Percentiles rank a stretch among this genome's conserved stretches.
Evolutionary conservation across 306 rosid species (phyloP).

Genomic region (Dryas drummondii): DNA sequence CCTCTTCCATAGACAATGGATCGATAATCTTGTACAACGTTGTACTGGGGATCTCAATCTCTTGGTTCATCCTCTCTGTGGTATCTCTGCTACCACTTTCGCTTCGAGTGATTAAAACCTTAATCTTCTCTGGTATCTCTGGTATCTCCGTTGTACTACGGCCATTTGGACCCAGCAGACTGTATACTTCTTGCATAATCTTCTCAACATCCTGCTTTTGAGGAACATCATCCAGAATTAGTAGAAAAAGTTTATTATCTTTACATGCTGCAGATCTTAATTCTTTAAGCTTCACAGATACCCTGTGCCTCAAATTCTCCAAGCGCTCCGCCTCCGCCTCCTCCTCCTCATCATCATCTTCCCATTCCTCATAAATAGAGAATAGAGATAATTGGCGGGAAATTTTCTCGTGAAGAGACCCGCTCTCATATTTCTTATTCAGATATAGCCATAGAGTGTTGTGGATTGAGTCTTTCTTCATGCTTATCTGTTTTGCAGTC

Average conservation of each 20-base stretch:
- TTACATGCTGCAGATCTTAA: background rate
- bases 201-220: background rate
- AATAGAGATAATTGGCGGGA: conserved; percentile 15
- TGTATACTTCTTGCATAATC: background rate
- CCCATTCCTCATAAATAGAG: conserved; percentile 13
- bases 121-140: background rate
- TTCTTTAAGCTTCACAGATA: background rate
- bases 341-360: conserved; percentile 8
- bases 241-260: background rate
- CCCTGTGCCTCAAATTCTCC: background rate
- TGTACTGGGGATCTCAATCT: background rate
- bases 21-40: background rate
- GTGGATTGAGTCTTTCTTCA: background rate
- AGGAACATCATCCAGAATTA: conserved; percentile 34
- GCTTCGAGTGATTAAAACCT: conserved; percentile 29
- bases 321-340: background rate
- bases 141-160: too few species aligned
- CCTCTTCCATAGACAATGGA: background rate
- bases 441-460: conserved; percentile 24
- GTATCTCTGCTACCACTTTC: background rate
- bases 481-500: conserved; percentile 21
- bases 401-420: conserved; percentile 4
- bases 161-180: background rate
- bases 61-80: background rate
- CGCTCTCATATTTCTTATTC: conserved; percentile 7